These are phyloP conservation scores for Leccinum fallax DNA, from an alignment of 1,284 basidiomycete genomes.

Conservation along the genomic window DNA sequence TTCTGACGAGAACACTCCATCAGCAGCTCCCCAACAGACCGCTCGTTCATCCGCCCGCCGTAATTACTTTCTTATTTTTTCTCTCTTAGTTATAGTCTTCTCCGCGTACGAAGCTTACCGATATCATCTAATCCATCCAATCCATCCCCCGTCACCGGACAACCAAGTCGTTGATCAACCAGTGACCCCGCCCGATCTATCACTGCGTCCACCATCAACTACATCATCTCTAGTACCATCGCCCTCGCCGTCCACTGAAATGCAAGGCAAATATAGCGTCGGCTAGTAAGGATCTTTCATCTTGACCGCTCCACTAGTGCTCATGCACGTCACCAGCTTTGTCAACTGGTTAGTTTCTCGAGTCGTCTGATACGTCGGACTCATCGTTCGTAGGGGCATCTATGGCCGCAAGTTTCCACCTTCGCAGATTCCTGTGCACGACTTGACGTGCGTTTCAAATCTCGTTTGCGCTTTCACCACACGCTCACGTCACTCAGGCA, in stretches of 20 bases:
- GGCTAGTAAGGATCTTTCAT: slow-evolving; percentile 64
- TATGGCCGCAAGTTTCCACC: slow-evolving; percentile 90
- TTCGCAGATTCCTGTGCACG: slow-evolving; percentile 73
- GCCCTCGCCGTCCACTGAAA: slow-evolving; percentile 21
- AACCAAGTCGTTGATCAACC: slow-evolving; percentile 22
- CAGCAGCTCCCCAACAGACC: slow-evolving; percentile 10
- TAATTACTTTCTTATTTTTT: slow-evolving; percentile 24
- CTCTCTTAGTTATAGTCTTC: slow-evolving; percentile 23
- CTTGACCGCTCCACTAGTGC: slow-evolving; percentile 8
- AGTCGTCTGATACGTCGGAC: slow-evolving; percentile 4
- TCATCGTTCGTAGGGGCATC: slow-evolving; percentile 72
- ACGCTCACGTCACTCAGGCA: slow-evolving; percentile 49
- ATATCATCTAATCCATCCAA: slow-evolving; percentile 8
- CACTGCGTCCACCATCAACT: slow-evolving; percentile 12
- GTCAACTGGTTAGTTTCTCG: slow-evolving; percentile 63
- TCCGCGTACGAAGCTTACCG: slow-evolving; percentile 21
- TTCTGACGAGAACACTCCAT: slow-evolving; percentile 17
- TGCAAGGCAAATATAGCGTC: slow-evolving; percentile 66
- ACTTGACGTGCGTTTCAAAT: slow-evolving; percentile 74
- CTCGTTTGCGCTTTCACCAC: background rate
- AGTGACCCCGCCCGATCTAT: slow-evolving; percentile 6
- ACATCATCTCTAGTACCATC: slow-evolving; percentile 3
- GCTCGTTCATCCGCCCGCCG: slow-evolving; percentile 14
- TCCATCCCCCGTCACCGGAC: slow-evolving; percentile 8
- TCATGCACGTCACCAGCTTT: slow-evolving; percentile 48